phyloP scores from a whole-genome alignment of 768 basidiomycete genomes.

The Russula griseocarnosa region DNA sequence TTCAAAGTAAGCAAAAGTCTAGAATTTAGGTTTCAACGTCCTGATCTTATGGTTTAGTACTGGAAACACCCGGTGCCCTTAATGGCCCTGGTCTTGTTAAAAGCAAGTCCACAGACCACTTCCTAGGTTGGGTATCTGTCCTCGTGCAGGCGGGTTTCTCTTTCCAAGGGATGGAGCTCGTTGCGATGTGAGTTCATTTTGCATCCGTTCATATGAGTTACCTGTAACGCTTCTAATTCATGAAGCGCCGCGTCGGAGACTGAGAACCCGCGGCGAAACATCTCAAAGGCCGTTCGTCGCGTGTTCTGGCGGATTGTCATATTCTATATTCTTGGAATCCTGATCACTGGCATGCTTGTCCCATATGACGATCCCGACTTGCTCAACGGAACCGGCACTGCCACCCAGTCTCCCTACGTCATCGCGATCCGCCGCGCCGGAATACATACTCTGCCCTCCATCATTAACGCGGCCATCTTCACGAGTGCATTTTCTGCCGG shows the following conservation, averaged over 20 bases:
- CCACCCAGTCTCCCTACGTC: constrained; percentile 81
- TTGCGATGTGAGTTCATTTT: constrained; percentile 50
- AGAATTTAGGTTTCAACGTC: neutral
- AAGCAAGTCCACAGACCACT: constrained; percentile 38
- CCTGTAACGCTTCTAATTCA: neutral
- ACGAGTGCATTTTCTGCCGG: constrained; percentile 70
- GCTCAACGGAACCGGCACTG: constrained; percentile 51
- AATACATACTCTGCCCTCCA: constrained; percentile 59
- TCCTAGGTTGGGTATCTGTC: constrained; percentile 42
- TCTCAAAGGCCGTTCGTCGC: constrained; percentile 67
- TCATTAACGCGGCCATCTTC: constrained; percentile 71
- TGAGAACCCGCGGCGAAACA: constrained; percentile 71
- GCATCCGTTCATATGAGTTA: neutral
- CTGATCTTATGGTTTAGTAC: constrained; percentile 39
- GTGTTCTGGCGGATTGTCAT: constrained; percentile 78
- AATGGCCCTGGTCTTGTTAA: constrained; percentile 34
- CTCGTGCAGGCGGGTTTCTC: constrained; percentile 64
- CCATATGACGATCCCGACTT: constrained; percentile 58
- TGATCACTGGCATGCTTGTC: constrained; percentile 78
- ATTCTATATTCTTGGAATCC: constrained; percentile 72
- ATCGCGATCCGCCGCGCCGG: constrained; percentile 73
- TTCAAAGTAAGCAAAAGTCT: constrained; percentile 48
- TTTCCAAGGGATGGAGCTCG: constrained; percentile 72
- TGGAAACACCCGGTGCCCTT: constrained; percentile 70
- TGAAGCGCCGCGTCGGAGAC: constrained; percentile 71